phyloP scores from a whole-genome alignment of 2,329 filamentous ascomycete species.

The Scedosporium boydii region DNA sequence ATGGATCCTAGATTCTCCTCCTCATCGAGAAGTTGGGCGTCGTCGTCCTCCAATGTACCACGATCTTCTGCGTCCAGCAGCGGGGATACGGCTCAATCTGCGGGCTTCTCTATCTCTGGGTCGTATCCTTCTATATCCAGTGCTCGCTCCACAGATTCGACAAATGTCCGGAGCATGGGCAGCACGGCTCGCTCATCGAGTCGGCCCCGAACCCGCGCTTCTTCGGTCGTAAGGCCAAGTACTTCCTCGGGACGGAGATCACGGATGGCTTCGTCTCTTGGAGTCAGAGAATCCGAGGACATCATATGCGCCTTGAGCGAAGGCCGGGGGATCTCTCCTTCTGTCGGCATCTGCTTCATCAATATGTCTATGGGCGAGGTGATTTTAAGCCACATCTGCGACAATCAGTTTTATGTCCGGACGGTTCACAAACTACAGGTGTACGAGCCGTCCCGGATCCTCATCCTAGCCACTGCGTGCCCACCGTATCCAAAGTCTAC shows the following conservation, averaged over 20 bases:
- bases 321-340: slow-evolving; percentile 76
- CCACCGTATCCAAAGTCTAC: slow-evolving; percentile 60
- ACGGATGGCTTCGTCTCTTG: slow-evolving; percentile 25
- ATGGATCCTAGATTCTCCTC: not conserved
- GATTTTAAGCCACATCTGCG: slow-evolving; percentile 81
- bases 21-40: not conserved
- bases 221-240: slow-evolving; percentile 18
- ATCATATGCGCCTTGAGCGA: slow-evolving; percentile 86
- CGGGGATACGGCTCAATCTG: not conserved
- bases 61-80: not conserved
- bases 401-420: slow-evolving; percentile 83
- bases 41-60: not conserved
- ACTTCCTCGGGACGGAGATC: slow-evolving; percentile 36
- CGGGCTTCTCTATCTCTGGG: not conserved
- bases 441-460: slow-evolving; percentile 67
- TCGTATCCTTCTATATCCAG: not conserved
- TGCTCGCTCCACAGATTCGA: not conserved
- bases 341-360: slow-evolving; percentile 77
- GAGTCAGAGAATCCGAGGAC: slow-evolving; percentile 49
- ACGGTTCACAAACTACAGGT: slow-evolving; percentile 81
- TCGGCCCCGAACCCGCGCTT: slow-evolving; percentile 8
- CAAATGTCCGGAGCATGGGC: slow-evolving; percentile 3
- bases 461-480: slow-evolving; percentile 65
- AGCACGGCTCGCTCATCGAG: slow-evolving; percentile 1
- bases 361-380: slow-evolving; percentile 80